Evolutionary conservation across 1,284 basidiomycete species (phyloP).

Genomic region (Xanthoconium separans): DNA sequence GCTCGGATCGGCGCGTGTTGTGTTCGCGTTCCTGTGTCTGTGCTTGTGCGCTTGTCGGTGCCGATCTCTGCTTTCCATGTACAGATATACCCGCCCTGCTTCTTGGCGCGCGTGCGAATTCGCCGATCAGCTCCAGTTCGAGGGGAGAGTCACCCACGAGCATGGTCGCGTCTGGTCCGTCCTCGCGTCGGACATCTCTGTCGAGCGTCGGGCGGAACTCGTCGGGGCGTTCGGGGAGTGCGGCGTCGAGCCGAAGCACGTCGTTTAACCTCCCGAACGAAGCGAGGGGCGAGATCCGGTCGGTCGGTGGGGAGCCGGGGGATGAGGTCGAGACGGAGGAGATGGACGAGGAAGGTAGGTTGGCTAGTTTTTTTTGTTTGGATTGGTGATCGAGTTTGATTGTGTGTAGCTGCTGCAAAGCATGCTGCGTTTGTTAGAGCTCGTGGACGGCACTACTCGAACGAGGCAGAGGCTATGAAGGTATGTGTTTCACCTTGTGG

Average conservation of each 20-base stretch:
- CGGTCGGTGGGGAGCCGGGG: slow-evolving; percentile 45
- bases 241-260: slow-evolving; percentile 74
- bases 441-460: slow-evolving; percentile 84
- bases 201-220: slow-evolving; percentile 57
- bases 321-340: slow-evolving; percentile 77
- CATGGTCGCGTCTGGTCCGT: slow-evolving; percentile 54
- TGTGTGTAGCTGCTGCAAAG: slow-evolving; percentile 65
- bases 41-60: neutral
- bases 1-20: neutral
- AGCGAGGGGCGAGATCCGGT: slow-evolving; percentile 54
- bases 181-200: slow-evolving; percentile 79
- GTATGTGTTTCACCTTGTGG: slow-evolving; percentile 36
- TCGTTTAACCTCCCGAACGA: slow-evolving; percentile 79
- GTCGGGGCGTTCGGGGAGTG: slow-evolving; percentile 56
- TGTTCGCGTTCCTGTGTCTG: neutral
- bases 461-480: slow-evolving; percentile 93
- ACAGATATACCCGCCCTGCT: slow-evolving; percentile 66
- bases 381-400: slow-evolving; percentile 8
- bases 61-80: neutral
- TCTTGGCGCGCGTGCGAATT: slow-evolving; percentile 41
- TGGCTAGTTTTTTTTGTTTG: neutral
- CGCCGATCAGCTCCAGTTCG: slow-evolving; percentile 35
- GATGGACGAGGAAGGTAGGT: slow-evolving; percentile 82
- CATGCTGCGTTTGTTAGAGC: slow-evolving; percentile 83
- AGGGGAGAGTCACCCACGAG: slow-evolving; percentile 50